Evolutionary conservation across 2,329 filamentous ascomycete genomes (phyloP), one percentile per base, ranked within the genome.

Genomic region (Rhinocladiella mackenziei): DNA sequence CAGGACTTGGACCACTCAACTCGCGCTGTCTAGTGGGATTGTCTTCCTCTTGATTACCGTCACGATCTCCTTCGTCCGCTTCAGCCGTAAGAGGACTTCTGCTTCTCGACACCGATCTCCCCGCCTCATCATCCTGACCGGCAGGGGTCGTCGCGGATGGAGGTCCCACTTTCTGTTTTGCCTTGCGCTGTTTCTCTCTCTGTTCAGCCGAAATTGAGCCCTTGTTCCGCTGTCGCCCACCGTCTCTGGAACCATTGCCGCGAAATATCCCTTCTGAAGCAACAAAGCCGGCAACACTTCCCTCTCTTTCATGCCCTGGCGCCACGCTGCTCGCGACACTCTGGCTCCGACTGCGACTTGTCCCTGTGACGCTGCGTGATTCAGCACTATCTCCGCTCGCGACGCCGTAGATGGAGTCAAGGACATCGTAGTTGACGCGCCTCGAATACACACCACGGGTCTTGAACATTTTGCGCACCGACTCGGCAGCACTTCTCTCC

Each of bases 401-500:
- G 19, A 53, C 31, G 15, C 44, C 47, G 37, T 55, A 57, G n/a
- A 55, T 51, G 11, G 45, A 40, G 17, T 49, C 46, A 11, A 57
- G 30, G 8, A 48, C 55, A 29, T 51, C 45, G 26, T 55, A 56
- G 34, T 58, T 56, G 14, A 58, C 44, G n/a, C 56, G 48, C 18
- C 45, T 39, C 10, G 54, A 58, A 32, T 40, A 56, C 7, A 45
- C 43, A 19, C 51, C 46, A n/a, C 56, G 52, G n/a, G 53, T 52
- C 26, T 52, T 44, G 23, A 58, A 40, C 56, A 58, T 58, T 22
- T 45, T 37, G 5, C 50, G 42, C 19, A 58, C 49, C 6, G 54
- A 46, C 13, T 50, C 46, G 13, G 49, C 49, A 6, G 55, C 55
- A 28, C 45, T 48, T 10, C 49, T 28, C 23, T 42, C 43, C 32